Base-by-base conservation (phyloP, 108 stramenopile genomes). In the Ochromonas danica region DNA sequence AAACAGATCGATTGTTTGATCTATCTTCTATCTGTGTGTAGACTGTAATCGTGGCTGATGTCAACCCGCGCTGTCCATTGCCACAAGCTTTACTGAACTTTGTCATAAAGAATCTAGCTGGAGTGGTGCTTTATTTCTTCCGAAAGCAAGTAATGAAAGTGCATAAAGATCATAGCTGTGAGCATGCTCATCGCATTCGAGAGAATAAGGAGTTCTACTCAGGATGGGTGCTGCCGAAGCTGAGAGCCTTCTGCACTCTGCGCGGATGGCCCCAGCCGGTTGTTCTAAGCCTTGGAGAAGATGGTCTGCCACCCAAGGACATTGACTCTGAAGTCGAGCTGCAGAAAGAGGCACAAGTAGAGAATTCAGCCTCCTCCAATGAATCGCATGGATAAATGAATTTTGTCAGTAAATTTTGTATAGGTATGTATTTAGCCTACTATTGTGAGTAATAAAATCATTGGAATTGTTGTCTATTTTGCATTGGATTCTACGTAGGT, bases 81-180 rank as follows among this genome's bases (percentile, higher is more conserved):
- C 94, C 96, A 0, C 90, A 92, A 71, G 79, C 71, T 36, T 75
- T 95, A n/a, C 78, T 97, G 39, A 95, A 97, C 42, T 95, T 94
- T 86, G 57, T 91, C 43, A 93, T 94, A 90, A 94, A 91, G 71
- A 89, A 92, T 60, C 83, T 94, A 81, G 93, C 92, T 75, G 96
- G 96, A 27, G 88, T 94, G 6, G 61, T 95, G 35, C 80, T 96
- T 71, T 75, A 88, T 77, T 89, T 89, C 61, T 81, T 96, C 57
- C 91, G 93, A 83, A 81, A 77, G 36, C 87, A 91, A 10, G 93
- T 94, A 40, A 84, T 78, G 61, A 89, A 88, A 65, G 87, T 90
- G 1, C 45, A 85, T 25, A 88, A 90, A 31, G 87, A 95, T 87
- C 94, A 92, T 38, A 79, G 88, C 1, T 84, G 78, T 43, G 85